Percentiles rank a stretch among this genome's conserved stretches.
These are phyloP conservation scores for Scutellaria baicalensis DNA, from an alignment of 257 asterid genomes.

Conservation along the genomic window DNA sequence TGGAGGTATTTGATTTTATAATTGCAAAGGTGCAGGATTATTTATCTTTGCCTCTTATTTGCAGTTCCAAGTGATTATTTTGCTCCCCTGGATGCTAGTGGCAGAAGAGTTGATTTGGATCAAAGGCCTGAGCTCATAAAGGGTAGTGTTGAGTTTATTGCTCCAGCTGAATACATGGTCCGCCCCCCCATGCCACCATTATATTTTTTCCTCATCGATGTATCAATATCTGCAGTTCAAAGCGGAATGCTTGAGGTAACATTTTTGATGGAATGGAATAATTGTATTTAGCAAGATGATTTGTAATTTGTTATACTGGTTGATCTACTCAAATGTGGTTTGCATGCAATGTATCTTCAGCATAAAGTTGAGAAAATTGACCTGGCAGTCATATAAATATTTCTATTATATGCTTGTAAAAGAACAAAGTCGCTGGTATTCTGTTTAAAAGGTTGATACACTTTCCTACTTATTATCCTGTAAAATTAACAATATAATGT, in stretches of 20 bases:
- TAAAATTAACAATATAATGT: neutral
- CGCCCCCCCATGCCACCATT: conserved; percentile 90
- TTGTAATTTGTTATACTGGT: conserved; percentile 1
- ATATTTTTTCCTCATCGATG: conserved; percentile 85
- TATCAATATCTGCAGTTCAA: conserved; percentile 71
- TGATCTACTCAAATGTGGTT: neutral
- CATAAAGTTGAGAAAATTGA: neutral
- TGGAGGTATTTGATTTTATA: conserved; percentile 3
- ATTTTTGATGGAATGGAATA: neutral
- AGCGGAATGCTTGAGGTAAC: conserved; percentile 93
- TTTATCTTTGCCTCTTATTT: conserved; percentile 23
- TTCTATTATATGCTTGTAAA: neutral
- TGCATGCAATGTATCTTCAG: neutral
- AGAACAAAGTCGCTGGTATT: neutral
- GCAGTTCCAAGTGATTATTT: conserved; percentile 87
- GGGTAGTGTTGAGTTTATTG: conserved; percentile 81
- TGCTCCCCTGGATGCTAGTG: conserved; percentile 73
- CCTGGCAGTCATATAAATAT: neutral
- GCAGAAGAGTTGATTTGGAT: conserved; percentile 72
- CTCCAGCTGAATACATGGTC: conserved; percentile 84
- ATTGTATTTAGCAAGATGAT: neutral
- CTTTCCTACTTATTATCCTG: neutral
- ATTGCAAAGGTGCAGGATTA: conserved; percentile 17
- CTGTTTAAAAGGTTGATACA: neutral
- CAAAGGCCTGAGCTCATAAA: conserved; percentile 82